phyloP scores from a whole-genome alignment of 495 filamentous ascomycete species.

The Xylona heveae region DNA sequence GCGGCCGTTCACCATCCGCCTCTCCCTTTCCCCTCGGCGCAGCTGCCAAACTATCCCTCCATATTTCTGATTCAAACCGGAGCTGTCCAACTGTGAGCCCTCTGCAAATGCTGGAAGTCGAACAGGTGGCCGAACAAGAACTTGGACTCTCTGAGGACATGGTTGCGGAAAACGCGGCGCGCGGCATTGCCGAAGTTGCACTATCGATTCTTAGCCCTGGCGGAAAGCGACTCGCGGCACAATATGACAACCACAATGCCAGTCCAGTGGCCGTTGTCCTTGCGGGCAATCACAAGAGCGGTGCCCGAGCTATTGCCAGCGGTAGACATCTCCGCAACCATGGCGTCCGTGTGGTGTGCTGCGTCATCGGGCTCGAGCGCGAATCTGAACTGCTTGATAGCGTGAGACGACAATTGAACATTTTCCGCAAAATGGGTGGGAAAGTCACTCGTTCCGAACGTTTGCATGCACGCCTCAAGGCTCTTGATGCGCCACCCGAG shows the following conservation, averaged over 20 bases:
- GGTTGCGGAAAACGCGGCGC: constrained; percentile 75
- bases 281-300: constrained; percentile 73
- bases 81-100: constrained; percentile 65
- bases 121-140: constrained; percentile 67
- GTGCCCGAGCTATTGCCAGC: constrained; percentile 64
- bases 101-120: constrained; percentile 71
- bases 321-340: constrained; percentile 72
- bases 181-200: constrained; percentile 68
- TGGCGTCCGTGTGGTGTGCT: constrained; percentile 55
- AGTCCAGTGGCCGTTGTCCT: constrained; percentile 56
- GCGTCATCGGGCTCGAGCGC: constrained; percentile 59
- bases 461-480: constrained; percentile 27
- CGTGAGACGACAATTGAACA: constrained; percentile 49
- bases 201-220: constrained; percentile 29
- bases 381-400: constrained; percentile 53
- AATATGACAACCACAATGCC: constrained; percentile 25
- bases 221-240: constrained; percentile 9
- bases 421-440: constrained; percentile 60
- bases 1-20: constrained; percentile 15
- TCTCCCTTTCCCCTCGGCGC: constrained; percentile 12
- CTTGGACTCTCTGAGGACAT: constrained; percentile 73
- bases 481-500: constrained; percentile 39
- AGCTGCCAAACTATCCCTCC: constrained; percentile 2
- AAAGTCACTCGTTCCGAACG: constrained; percentile 36
- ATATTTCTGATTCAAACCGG: constrained; percentile 28